Evolutionary conservation across 192 early-diverging fungal genomes (phyloP).

Genomic region (Mortierella claussenii): DNA sequence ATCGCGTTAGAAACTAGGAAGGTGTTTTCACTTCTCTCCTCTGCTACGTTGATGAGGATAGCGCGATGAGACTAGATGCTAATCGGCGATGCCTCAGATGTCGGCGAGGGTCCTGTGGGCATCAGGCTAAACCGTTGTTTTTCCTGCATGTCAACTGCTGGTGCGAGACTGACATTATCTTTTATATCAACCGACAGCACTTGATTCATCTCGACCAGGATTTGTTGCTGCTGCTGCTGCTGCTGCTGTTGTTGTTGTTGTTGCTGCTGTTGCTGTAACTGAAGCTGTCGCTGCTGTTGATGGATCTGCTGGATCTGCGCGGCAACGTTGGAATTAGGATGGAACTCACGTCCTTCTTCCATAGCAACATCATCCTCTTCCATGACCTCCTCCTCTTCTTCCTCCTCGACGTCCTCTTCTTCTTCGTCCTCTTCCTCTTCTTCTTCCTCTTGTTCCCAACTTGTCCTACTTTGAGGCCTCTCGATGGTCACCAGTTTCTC

Average conservation of each 20-base stretch:
- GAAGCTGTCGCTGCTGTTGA: constrained; percentile 4
- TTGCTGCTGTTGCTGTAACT: constrained; percentile 2
- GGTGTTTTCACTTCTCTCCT: too few relatives aligned
- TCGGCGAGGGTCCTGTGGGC: too few relatives aligned
- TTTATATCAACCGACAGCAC: too few relatives aligned
- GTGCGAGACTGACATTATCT: too few relatives aligned
- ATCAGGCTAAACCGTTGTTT: too few relatives aligned
- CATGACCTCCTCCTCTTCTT: constrained; percentile 35
- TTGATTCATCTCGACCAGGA: constrained; percentile 3
- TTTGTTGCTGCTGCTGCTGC: neutral
- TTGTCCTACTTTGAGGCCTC: constrained; percentile 36
- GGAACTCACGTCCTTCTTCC: constrained; percentile 19
- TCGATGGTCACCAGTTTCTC: constrained; percentile 46
- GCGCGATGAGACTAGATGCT: too few relatives aligned
- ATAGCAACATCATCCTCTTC: constrained; percentile 34
- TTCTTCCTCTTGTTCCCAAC: constrained; percentile 40
- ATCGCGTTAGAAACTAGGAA: too few relatives aligned
- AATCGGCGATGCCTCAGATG: too few relatives aligned
- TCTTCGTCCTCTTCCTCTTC: constrained; percentile 46
- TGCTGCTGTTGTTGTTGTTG: constrained; percentile 3
- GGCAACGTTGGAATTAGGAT: neutral
- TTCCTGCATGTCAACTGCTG: too few relatives aligned
- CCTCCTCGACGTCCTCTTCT: constrained; percentile 19
- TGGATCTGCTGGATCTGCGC: constrained; percentile 12
- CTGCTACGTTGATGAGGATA: too few relatives aligned